phyloP scores from a whole-genome alignment of 805 yeast species.

The Candida ficus region DNA sequence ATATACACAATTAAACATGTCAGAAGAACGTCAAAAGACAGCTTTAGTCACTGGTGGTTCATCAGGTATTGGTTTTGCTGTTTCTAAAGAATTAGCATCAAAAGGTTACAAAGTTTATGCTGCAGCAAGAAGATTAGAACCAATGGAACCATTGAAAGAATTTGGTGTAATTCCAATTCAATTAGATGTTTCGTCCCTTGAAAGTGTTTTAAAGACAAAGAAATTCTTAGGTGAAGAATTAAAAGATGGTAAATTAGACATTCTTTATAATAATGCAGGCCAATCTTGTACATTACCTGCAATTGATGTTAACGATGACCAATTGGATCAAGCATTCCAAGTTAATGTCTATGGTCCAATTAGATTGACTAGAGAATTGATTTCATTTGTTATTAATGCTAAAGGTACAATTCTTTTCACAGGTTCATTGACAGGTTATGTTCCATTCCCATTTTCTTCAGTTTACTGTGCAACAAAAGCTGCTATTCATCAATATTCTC shows the following conservation, averaged over 20 bases:
- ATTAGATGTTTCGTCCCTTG: conserved; percentile 53
- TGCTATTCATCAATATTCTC: conserved; percentile 70
- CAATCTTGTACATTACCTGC: conserved; percentile 71
- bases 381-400: conserved; percentile 51
- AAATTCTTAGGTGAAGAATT: conserved; percentile 34
- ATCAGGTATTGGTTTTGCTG: conserved; percentile 49
- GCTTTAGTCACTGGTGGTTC: conserved; percentile 53
- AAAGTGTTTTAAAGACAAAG: conserved; percentile 41
- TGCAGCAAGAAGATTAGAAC: conserved; percentile 62
- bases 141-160: conserved; percentile 46
- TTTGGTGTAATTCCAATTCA: conserved; percentile 39
- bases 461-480: conserved; percentile 68
- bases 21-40: conserved; percentile 18
- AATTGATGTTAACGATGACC: conserved; percentile 55
- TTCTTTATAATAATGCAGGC: conserved; percentile 74
- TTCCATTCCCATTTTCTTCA: conserved; percentile 67
- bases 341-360: conserved; percentile 72
- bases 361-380: conserved; percentile 54
- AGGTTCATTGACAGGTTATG: conserved; percentile 63
- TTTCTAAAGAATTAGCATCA: conserved; percentile 43
- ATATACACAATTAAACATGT: background rate
- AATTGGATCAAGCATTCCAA: conserved; percentile 44
- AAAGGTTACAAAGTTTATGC: conserved; percentile 62
- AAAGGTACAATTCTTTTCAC: conserved; percentile 70
- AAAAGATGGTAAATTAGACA: conserved; percentile 47